Base-by-base conservation (phyloP, 192 early-diverging fungal species). In the Chytriomyces hyalinus region DNA sequence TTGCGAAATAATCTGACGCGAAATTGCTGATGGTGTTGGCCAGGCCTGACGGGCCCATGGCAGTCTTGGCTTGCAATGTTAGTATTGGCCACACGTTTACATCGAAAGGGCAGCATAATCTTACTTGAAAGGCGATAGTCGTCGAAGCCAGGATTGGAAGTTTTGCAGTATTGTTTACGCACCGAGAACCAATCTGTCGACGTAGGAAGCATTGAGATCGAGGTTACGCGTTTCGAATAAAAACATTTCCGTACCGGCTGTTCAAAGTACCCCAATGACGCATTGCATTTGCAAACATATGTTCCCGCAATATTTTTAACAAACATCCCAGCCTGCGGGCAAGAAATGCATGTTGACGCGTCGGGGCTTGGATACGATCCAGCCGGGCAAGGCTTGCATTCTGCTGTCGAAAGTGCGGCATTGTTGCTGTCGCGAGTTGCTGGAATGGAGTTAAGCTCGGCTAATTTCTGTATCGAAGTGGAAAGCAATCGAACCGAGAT, bases 241-340 rank as follows among this genome's bases (percentile, higher is more conserved):
- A 43, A n/a, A n/a, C n/a, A n/a, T n/a, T n/a, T n/a, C n/a, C n/a
- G n/a, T n/a, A n/a, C 81, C 47, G 81, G 79, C 9, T 63, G 63
- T 6, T 57, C 43, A 49, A 49, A 61, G 51, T 69, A 84, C 47
- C 77, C 80, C 45, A 85, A 43, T 28, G 66, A 60, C 4, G 80
- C 46, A n/a, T 67, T 53, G 61, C 87, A 88, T 22, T n/a, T 36
- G 59, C 87, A 88, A 9, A 49, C 17, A 70, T 85, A 88, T 47
- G 44, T 53, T 2, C 24, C 59, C 17, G 49, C 47, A 49, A 20
- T 44, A 43, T 47, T 28, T 53, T 46, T n/a, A 50, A 46, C 65
- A 8, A 74, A 69, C 84, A 85, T 87, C n/a, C 49, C 69, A 28
- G 77, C 24, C 53, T 84, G 66, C 22, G 86, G 81, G 36, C 71